Evolutionary conservation across 2,329 filamentous ascomycete genomes (phyloP).

Genomic region (Venturia pyrina): DNA sequence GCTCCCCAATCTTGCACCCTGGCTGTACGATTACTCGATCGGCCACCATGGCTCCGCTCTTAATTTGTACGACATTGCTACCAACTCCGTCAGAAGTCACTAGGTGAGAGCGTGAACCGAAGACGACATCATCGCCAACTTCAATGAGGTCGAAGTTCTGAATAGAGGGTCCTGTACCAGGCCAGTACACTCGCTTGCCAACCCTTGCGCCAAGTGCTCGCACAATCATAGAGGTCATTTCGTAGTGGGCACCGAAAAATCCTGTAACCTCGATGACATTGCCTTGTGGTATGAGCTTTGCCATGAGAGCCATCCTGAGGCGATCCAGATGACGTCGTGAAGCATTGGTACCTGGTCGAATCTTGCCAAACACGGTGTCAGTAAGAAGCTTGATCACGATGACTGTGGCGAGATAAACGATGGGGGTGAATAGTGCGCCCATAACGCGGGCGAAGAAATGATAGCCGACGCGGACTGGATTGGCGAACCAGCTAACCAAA

Average conservation of each 20-base stretch:
- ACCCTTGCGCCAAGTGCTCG: conserved; percentile 43
- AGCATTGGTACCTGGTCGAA: conserved; percentile 24
- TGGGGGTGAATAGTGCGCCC: conserved; percentile 31
- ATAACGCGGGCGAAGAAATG: conserved; percentile 41
- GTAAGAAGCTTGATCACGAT: conserved; percentile 32
- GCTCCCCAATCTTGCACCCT: conserved; percentile 39
- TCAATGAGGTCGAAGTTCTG: conserved; percentile 46
- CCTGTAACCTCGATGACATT: conserved; percentile 39
- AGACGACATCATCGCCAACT: conserved; percentile 50
- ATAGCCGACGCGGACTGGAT: conserved; percentile 35
- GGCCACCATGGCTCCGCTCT: conserved; percentile 45
- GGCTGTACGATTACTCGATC: conserved; percentile 45
- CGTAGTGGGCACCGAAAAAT: conserved; percentile 46
- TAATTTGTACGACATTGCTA: conserved; percentile 38
- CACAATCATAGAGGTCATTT: conserved; percentile 41
- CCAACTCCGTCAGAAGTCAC: conserved; percentile 44
- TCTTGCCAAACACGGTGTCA: conserved; percentile 31
- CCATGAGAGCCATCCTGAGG: conserved; percentile 37
- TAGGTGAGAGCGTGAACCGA: conserved; percentile 45
- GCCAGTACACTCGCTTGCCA: conserved; percentile 47
- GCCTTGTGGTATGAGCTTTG: conserved; percentile 34
- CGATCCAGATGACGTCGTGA: conserved; percentile 28
- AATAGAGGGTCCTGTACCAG: conserved; percentile 44
- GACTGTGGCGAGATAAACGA: conserved; percentile 36
- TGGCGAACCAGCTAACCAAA: conserved; percentile 42